Conservation (phyloP, 148 eudicot species). For the Salicornia ramosissima region DNA sequence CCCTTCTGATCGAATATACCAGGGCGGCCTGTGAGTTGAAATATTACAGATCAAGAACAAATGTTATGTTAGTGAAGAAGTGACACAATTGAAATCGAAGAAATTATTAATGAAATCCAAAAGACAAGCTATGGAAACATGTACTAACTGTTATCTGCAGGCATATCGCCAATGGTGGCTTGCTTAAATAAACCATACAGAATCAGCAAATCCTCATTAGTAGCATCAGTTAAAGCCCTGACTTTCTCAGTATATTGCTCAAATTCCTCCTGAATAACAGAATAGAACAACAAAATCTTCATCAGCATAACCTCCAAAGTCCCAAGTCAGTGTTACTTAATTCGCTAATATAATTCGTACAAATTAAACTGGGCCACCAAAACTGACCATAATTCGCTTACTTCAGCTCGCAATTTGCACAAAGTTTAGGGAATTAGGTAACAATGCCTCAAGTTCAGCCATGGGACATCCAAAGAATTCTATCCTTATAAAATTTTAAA, state of each 20-base stretch:
- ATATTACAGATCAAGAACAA: neutral
- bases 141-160: conserved; percentile 74
- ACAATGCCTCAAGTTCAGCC: too few relatives aligned
- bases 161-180: conserved; percentile 72
- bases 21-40: conserved; percentile 60
- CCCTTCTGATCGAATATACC: conserved; percentile 77
- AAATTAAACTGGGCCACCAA: too few relatives aligned
- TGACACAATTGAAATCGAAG: neutral
- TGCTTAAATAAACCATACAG: conserved; percentile 90
- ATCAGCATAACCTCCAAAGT: neutral
- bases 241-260: conserved; percentile 78
- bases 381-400: too few relatives aligned
- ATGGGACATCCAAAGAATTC: too few relatives aligned
- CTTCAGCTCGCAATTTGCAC: too few relatives aligned
- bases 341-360: too few relatives aligned
- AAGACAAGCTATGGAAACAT: conserved; percentile 1
- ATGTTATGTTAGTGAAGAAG: neutral
- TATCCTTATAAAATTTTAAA: too few relatives aligned
- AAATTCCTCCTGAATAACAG: conserved; percentile 67
- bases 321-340: too few relatives aligned
- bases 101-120: neutral
- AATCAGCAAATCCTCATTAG: conserved; percentile 71
- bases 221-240: conserved; percentile 51
- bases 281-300: neutral
- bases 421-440: too few relatives aligned